A percentile compares a stretch with the other conserved stretches of the same genome.
phyloP scores from a whole-genome alignment of 2,329 filamentous ascomycete genomes.

The Colletotrichum spinosum region DNA sequence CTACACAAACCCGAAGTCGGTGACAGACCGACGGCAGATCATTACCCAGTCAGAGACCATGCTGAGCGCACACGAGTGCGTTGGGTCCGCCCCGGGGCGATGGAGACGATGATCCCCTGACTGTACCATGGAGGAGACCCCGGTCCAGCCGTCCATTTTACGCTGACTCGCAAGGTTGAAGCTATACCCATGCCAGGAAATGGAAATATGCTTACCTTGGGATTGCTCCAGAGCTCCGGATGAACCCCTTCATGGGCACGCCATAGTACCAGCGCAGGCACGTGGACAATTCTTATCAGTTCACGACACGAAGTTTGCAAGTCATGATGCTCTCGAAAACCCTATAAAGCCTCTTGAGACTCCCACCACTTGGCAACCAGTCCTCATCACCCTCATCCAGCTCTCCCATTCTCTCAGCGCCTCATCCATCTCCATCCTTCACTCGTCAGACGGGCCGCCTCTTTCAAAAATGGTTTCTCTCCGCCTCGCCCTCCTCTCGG shows the following conservation, averaged over 20 bases:
- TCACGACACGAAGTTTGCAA: not conserved
- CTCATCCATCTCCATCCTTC: not conserved
- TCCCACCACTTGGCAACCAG: not conserved
- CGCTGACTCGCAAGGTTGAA: not conserved
- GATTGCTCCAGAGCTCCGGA: slow-evolving; percentile 3
- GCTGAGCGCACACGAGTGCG: not conserved
- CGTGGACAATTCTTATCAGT: no score
- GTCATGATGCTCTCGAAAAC: not conserved
- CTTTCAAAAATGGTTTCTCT: slow-evolving; percentile 16
- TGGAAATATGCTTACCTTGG: slow-evolving; percentile 1
- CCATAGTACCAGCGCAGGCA: no score
- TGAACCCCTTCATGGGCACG: not conserved
- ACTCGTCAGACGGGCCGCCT: not conserved
- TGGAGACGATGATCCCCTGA: slow-evolving; percentile 17
- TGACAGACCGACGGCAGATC: not conserved
- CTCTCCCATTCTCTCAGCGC: not conserved
- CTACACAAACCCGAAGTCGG: no score
- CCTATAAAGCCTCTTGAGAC: slow-evolving; percentile 11
- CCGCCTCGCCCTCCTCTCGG: slow-evolving; percentile 18
- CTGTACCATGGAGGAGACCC: slow-evolving; percentile 1
- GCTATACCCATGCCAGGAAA: not conserved
- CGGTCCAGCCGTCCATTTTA: no score
- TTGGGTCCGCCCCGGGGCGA: not conserved
- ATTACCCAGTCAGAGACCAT: not conserved
- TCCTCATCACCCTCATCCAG: not conserved